These are phyloP conservation scores for Fusarium equiseti DNA, from an alignment of 2,329 filamentous ascomycete species.

Conservation along the genomic window DNA sequence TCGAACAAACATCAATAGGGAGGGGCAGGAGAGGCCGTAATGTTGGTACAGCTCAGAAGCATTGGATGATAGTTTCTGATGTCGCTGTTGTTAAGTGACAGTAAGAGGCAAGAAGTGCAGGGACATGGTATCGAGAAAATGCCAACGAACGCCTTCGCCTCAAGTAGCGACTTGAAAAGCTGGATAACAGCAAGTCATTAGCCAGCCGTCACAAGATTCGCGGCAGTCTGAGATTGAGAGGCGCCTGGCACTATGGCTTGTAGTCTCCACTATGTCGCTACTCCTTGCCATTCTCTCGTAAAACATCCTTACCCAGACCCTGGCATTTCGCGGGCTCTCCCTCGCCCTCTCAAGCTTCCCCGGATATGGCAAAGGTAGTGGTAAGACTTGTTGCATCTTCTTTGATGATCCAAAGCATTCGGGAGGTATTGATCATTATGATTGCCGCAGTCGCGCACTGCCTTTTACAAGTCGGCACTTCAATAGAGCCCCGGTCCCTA, in stretches of 20 bases:
- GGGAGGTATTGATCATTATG: not conserved
- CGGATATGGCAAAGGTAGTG: constrained; percentile 38
- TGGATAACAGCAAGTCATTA: constrained; percentile 9
- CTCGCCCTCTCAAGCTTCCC: constrained; percentile 38
- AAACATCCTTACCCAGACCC: constrained; percentile 32
- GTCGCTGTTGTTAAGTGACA: not conserved
- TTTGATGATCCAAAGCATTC: not conserved
- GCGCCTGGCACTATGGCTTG: constrained; percentile 20
- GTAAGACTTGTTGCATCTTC: constrained; percentile 31
- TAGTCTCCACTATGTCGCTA: constrained; percentile 35
- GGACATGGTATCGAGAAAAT: constrained; percentile 11
- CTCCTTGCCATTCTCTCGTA: constrained; percentile 30
- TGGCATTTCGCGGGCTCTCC: constrained; percentile 29
- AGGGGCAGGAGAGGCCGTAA: not conserved
- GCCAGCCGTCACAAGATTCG: constrained; percentile 35
- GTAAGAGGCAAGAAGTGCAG: constrained; percentile 8
- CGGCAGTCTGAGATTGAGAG: constrained; percentile 40
- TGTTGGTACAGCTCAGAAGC: not conserved
- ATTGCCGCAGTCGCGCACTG: constrained; percentile 1
- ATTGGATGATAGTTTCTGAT: not conserved
- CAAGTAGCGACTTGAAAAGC: constrained; percentile 8
- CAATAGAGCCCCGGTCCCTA: not conserved
- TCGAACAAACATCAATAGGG: not conserved
- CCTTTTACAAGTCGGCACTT: constrained; percentile 15
- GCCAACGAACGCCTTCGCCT: constrained; percentile 25